Evolutionary conservation across 345 rosid species (phyloP).

Genomic region (Moricandia moricandioides): DNA sequence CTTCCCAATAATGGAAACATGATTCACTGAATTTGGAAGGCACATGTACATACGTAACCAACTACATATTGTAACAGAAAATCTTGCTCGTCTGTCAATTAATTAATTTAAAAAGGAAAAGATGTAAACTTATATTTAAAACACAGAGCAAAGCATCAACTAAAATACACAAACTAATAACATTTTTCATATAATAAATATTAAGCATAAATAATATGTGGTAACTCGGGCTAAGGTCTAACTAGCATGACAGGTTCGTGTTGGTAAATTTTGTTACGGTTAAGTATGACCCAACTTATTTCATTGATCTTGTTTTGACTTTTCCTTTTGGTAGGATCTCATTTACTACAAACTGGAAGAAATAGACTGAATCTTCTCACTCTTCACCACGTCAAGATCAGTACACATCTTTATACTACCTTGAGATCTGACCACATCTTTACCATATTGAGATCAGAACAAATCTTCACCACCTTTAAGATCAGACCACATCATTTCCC

Average conservation of each 20-base stretch:
- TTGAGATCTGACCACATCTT: neutral
- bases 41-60: slow-evolving; percentile 12
- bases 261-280: neutral
- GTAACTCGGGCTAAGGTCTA: neutral
- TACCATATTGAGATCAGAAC: neutral
- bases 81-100: neutral
- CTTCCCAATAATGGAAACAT: slow-evolving; percentile 16
- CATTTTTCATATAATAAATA: neutral
- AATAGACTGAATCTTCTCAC: neutral
- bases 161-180: neutral
- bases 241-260: neutral
- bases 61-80: neutral
- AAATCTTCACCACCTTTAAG: too few species aligned
- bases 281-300: neutral
- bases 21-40: slow-evolving; percentile 20
- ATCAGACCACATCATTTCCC: too few species aligned
- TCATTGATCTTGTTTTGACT: neutral
- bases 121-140: neutral
- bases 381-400: neutral
- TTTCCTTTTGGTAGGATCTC: neutral
- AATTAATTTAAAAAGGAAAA: neutral
- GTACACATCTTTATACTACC: neutral
- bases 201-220: neutral
- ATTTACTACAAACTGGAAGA: neutral
- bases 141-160: neutral